Conservation (phyloP, 495 filamentous ascomycete species). For the Trichoderma gamsii region DNA sequence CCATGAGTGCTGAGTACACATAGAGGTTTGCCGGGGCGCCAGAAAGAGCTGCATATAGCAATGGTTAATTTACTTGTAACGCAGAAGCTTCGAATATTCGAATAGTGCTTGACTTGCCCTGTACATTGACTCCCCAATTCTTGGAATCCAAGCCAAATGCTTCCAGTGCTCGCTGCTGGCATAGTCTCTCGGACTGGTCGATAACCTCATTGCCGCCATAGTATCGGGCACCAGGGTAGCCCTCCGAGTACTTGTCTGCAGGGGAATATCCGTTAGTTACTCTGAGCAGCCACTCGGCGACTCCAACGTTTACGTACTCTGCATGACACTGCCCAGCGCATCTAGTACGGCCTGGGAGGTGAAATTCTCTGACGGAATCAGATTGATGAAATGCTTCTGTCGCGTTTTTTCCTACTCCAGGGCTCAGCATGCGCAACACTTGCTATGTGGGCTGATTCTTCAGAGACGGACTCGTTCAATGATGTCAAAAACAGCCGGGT, state of each 20-base stretch:
- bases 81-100: no score
- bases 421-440: not conserved
- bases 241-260: slow-evolving; percentile 97
- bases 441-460: not conserved
- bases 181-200: slow-evolving; percentile 81
- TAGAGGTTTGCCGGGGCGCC: slow-evolving; percentile 95
- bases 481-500: slow-evolving; percentile 80
- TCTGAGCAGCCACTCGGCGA: not conserved
- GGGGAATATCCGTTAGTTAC: slow-evolving; percentile 16
- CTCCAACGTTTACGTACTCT: slow-evolving; percentile 57
- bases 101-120: slow-evolving; percentile 52
- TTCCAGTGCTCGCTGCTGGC: slow-evolving; percentile 81
- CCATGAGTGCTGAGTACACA: slow-evolving; percentile 87
- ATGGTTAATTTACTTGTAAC: not conserved
- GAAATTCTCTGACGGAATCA: slow-evolving; percentile 98
- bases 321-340: slow-evolving; percentile 96
- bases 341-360: slow-evolving; percentile 95
- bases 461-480: slow-evolving; percentile 67
- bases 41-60: slow-evolving; percentile 61
- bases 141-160: slow-evolving; percentile 74
- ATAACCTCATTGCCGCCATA: slow-evolving; percentile 97
- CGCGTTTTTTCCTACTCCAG: slow-evolving; percentile 74
- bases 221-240: slow-evolving; percentile 93
- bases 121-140: slow-evolving; percentile 98
- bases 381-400: slow-evolving; percentile 96